Base-by-base conservation (phyloP, 495 filamentous ascomycete genomes). In the Daldinia caldariorum region DNA sequence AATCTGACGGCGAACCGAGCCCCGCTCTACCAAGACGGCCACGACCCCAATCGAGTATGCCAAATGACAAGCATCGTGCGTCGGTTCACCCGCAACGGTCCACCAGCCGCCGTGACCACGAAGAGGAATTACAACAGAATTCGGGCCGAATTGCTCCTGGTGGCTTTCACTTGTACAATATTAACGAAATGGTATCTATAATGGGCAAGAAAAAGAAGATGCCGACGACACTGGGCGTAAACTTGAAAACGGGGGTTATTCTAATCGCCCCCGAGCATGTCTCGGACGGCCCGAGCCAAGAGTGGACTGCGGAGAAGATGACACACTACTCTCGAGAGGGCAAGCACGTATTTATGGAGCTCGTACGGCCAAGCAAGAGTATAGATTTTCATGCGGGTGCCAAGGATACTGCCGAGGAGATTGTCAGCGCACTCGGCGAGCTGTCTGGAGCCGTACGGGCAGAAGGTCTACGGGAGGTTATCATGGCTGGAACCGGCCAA, bases 121-220 rank as follows among this genome's bases (percentile, higher is more conserved):
- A 75, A 16, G 59, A 78, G 58, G 61, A 74, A 26, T 22, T 62
- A 6, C 58, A 61, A 29, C 74, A 74, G 8, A 61, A 78, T 38
- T 84, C 85, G 2, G 90, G 88, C 14, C 70, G 63, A 18, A 74
- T 73, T 16, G 70, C 70, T 37, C 90, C 90, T 4, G 91, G 91
- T 10, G 92, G 92, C 20, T 97, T 92, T 76, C 93, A 94, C 73
- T 84, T 97, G 73, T 97, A 97, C 79, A 97, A 94, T 74, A 92
- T 99, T 78, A 94, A 93, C 78, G 96, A 99, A 78, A 96, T 97
- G 89, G 88, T 97, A 2, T 93, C 93, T 32, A 88, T 92, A 14
- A 93, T 96, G 89, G 94, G 94, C 61, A 97, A 94, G 82, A 91
- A 91, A 74, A 97, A 97, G 84, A 99, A 99, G 82, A 93, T 97